Percentiles rank a stretch among this genome's conserved stretches.
phyloP scores from a whole-genome alignment of 805 yeast species.

The Nadsonia fulvescens region DNA sequence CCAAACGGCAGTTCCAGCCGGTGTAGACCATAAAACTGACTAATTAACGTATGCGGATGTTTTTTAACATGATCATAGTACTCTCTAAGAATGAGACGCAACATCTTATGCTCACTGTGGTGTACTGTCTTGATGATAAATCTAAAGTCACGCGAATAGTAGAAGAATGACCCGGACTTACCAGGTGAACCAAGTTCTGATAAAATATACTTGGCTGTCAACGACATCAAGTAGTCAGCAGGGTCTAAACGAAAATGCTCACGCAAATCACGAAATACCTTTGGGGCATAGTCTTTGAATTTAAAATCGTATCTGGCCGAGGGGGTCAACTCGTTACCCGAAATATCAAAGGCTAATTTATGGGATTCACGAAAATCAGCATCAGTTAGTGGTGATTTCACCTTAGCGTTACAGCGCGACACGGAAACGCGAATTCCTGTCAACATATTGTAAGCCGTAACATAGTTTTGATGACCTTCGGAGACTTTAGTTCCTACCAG shows the following conservation, averaged over 20 bases:
- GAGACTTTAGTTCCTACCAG: conserved; percentile 65
- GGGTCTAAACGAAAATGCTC: conserved; percentile 75
- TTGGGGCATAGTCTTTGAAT: conserved; percentile 91
- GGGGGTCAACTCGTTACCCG: conserved; percentile 78
- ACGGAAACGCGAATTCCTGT: conserved; percentile 95
- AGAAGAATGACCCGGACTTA: conserved; percentile 89
- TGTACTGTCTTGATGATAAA: conserved; percentile 93
- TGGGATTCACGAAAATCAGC: conserved; percentile 55
- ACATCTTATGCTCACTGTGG: conserved; percentile 76
- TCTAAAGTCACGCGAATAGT: conserved; percentile 82
- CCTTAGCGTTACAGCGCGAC: conserved; percentile 67
- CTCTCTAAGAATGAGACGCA: conserved; percentile 52
- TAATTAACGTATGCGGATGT: conserved; percentile 74
- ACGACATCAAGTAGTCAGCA: conserved; percentile 82
- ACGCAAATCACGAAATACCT: conserved; percentile 77
- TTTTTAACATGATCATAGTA: conserved; percentile 65
- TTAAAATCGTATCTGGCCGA: conserved; percentile 90
- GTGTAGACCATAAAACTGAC: conserved; percentile 94
- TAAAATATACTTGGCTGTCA: conserved; percentile 82
- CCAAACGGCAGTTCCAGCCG: conserved; percentile 75
- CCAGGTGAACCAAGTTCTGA: conserved; percentile 93
- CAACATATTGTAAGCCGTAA: conserved; percentile 91
- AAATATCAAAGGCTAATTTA: conserved; percentile 67
- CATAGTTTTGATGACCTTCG: conserved; percentile 87
- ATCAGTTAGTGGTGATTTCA: conserved; percentile 52